Evolutionary conservation across 176 grass and related monocot species (phyloP).

Genomic region (Rhynchospora tenuis): DNA sequence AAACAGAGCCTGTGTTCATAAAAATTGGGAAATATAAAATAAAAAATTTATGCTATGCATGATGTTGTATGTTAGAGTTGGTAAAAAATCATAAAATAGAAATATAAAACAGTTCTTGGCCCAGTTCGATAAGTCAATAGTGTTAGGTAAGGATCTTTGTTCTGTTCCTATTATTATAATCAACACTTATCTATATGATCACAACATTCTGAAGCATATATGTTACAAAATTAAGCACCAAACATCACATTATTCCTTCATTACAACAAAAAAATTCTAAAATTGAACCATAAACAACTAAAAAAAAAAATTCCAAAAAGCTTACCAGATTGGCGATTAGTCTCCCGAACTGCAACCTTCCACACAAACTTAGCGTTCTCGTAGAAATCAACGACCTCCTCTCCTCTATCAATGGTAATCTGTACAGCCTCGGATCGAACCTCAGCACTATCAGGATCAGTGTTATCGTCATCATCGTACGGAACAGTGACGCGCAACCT

Average conservation of each 20-base stretch:
- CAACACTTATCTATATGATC: not conserved
- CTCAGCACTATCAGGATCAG: slow-evolving; percentile 9
- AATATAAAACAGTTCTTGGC: not conserved
- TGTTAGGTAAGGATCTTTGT: not conserved
- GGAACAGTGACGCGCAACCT: slow-evolving; percentile 37
- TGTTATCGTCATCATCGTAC: slow-evolving; percentile 17
- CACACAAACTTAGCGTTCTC: slow-evolving; percentile 51
- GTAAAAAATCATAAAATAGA: not conserved
- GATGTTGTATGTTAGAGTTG: not conserved
- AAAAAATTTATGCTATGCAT: not conserved
- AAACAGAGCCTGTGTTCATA: not conserved
- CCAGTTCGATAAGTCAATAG: not conserved
- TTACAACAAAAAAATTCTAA: not conserved
- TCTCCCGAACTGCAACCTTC: slow-evolving; percentile 19
- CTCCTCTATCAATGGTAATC: slow-evolving; percentile 41
- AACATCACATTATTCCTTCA: not conserved
- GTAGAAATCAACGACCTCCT: slow-evolving; percentile 58
- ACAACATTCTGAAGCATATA: not conserved
- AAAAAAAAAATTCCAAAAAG: not conserved
- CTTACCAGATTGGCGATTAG: not conserved
- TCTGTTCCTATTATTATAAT: not conserved
- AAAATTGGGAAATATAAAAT: not conserved
- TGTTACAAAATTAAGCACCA: not conserved
- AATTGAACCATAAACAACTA: not conserved
- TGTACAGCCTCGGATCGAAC: slow-evolving; percentile 30